Evolutionary conservation across 2,329 filamentous ascomycete species (phyloP).

Genomic region (Didymella keratinophila): DNA sequence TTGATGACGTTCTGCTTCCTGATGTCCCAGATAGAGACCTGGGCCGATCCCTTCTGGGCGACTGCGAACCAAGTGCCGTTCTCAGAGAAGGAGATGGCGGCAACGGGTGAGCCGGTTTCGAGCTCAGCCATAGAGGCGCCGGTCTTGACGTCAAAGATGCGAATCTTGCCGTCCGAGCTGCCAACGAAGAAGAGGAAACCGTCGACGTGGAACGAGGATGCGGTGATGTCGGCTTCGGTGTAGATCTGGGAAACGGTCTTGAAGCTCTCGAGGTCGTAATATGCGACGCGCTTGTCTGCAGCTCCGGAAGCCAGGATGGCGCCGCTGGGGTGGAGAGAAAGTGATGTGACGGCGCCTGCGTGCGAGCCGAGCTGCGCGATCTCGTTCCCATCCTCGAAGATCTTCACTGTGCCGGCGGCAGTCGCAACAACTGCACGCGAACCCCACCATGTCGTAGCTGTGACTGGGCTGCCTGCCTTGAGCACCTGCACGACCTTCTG

Average conservation of each 20-base stretch:
- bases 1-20: constrained; percentile 84
- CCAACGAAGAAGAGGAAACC: constrained; percentile 92
- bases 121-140: constrained; percentile 81
- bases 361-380: constrained; percentile 78
- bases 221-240: constrained; percentile 77
- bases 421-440: constrained; percentile 76
- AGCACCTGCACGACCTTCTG: constrained; percentile 77
- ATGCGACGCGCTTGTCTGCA: constrained; percentile 87
- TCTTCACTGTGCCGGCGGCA: constrained; percentile 77
- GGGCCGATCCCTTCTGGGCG: constrained; percentile 77
- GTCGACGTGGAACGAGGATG: constrained; percentile 90
- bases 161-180: constrained; percentile 79
- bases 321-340: constrained; percentile 84
- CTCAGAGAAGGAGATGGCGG: constrained; percentile 86
- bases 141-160: constrained; percentile 86
- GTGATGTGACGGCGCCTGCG: constrained; percentile 77
- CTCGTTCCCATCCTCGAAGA: constrained; percentile 76
- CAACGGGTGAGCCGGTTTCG: constrained; percentile 69
- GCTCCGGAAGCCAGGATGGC: constrained; percentile 87
- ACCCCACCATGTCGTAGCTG: constrained; percentile 70
- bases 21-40: constrained; percentile 88
- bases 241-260: constrained; percentile 80
- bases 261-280: constrained; percentile 79
- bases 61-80: constrained; percentile 97
- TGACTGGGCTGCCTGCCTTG: constrained; percentile 70